Conservation (phyloP, 2,329 filamentous ascomycete species). For the Drechslerella coelobrocha region DNA sequence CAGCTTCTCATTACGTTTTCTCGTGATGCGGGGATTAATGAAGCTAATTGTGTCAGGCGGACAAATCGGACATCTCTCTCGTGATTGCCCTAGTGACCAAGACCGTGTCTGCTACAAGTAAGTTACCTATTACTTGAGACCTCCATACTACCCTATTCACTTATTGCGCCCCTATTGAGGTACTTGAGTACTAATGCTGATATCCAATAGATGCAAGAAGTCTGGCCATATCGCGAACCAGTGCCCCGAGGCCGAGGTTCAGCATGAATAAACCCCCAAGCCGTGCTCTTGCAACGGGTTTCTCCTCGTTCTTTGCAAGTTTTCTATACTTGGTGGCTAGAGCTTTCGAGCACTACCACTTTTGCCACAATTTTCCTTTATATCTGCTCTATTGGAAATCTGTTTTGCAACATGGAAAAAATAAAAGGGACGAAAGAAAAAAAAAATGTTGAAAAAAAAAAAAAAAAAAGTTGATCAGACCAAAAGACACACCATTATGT, state of each 20-base stretch:
- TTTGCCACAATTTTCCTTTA: conserved; percentile 22
- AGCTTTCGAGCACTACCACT: not conserved
- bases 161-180: not conserved
- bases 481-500: no score
- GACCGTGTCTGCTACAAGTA: conserved; percentile 99
- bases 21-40: conserved; percentile 11
- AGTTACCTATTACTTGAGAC: conserved; percentile 11
- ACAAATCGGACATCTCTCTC: conserved; percentile 91
- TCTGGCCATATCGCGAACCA: conserved; percentile 90
- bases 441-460: no score
- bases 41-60: conserved; percentile 61
- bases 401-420: conserved; percentile 12
- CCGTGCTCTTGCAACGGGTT: not conserved
- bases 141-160: not conserved
- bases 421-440: conserved; percentile 1
- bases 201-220: conserved; percentile 64
- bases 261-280: not conserved
- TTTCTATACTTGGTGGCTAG: conserved; percentile 7
- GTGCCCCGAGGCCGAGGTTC: conserved; percentile 74
- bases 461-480: no score
- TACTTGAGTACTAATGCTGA: conserved; percentile 5
- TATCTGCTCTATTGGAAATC: conserved; percentile 10
- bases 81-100: conserved; percentile 94
- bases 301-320: not conserved
- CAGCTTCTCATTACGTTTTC: conserved; percentile 55